These are phyloP conservation scores for Trichosporon sp. DNA, from an alignment of 1,284 basidiomycete species.

Conservation along the genomic window DNA sequence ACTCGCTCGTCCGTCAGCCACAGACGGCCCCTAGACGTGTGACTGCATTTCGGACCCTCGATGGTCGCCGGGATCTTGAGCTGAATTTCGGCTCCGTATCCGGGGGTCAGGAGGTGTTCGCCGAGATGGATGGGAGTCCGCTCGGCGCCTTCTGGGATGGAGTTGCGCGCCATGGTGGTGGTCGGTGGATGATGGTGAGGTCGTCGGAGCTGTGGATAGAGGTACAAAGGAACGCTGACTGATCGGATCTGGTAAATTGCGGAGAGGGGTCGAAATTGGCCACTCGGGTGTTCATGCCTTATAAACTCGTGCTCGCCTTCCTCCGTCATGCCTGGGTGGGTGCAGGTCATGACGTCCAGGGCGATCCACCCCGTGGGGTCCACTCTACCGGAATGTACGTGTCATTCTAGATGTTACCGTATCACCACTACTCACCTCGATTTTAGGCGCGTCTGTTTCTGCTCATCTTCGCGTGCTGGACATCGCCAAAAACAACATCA, in stretches of 20 bases:
- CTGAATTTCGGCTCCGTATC: slow-evolving; percentile 43
- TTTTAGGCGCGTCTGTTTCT: slow-evolving; percentile 20
- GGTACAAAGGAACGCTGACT: background rate
- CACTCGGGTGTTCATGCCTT: slow-evolving; percentile 22
- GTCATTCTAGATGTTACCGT: background rate
- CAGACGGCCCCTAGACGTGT: slow-evolving; percentile 40
- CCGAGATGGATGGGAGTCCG: slow-evolving; percentile 30
- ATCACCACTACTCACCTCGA: background rate
- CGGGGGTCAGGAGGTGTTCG: slow-evolving; percentile 42
- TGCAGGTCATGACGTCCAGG: background rate
- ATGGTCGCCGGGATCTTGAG: slow-evolving; percentile 49
- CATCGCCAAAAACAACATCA: slow-evolving; percentile 13
- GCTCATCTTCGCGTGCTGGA: slow-evolving; percentile 14
- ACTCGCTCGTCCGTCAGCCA: slow-evolving; percentile 53
- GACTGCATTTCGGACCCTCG: slow-evolving; percentile 48
- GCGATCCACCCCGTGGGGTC: slow-evolving; percentile 16
- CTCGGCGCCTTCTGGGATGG: slow-evolving; percentile 24
- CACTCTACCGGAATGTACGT: background rate
- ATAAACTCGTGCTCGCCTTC: slow-evolving; percentile 1
- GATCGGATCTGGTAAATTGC: background rate
- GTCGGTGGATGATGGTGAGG: background rate
- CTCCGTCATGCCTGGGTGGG: background rate
- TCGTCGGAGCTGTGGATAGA: background rate
- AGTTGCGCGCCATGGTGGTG: slow-evolving; percentile 31
- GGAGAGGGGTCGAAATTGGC: background rate